Base-by-base conservation (phyloP, 2,329 filamentous ascomycete species). In the Cordyceps tenuipes region DNA sequence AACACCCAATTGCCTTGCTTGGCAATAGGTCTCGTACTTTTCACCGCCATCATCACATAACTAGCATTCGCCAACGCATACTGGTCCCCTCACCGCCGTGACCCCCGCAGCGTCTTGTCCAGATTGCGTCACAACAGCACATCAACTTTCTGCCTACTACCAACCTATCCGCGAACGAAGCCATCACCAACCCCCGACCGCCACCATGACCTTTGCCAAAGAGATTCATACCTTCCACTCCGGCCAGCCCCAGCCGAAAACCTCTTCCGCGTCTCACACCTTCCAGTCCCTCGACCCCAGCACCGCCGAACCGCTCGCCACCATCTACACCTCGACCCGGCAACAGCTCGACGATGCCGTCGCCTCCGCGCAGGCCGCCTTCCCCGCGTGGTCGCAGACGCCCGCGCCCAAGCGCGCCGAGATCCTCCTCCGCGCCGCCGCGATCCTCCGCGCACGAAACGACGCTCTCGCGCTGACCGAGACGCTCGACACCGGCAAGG, bases 401-500 rank as follows among this genome's bases (percentile, higher is more conserved):
- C 83, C 90, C 2, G 79, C 88, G n/a, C 79, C 88, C 62, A 83
- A 84, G 67, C 89, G 91, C 61, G 85, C 90, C 1, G 85, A 89
- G 61, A 87, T 95, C 66, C 83, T 96, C 10, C 87, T 91, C 34
- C 85, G 83, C 70, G 90, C 91, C 3, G 90, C 89, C 19, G 75
- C 82, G 51, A 74, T 96, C 15, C 79, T 96, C 13, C 87, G 90
- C 51, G 76, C 84, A 64, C 84, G 86, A 64, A 95, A 95, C 72
- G 88, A 95, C 68, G 84, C 86, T 60, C 86, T 96, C 47, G 91
- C 91, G 55, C 81, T 80, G 60, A 78, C 90, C 60, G 91, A 96
- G 76, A 95, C 90, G 2, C 79, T 87, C 68, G 91, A 96, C 72
- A 95, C 91, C 0, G 91, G 91, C 69, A 95, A 95, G 73, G 84